Base-by-base conservation (phyloP, 2,329 filamentous ascomycete genomes). In the Neonectria punicea region DNA sequence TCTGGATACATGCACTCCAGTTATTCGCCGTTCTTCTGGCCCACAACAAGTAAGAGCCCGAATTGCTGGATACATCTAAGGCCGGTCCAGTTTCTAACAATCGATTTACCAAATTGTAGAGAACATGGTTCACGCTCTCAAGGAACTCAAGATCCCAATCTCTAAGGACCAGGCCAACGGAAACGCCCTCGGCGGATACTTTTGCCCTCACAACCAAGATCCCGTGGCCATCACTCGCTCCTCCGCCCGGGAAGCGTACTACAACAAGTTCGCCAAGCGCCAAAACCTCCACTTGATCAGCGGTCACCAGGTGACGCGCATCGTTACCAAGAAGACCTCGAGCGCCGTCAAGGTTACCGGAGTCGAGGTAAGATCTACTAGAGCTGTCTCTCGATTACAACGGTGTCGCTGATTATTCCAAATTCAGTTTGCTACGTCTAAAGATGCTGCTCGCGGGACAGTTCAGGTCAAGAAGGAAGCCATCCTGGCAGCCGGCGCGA, bases 401-500 rank as follows among this genome's bases (percentile, higher is more conserved):
- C 3, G 3, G 25, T 8, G n/a, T 20, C 14, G 25, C 25, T 49
- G 3, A 49, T 18, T n/a, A 10, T 8, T 7, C 4, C 18, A 16
- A 22, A 16, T 1, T 3, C 28, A 71, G 69, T 71, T 66, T 7
- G 44, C 70, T 1, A 63, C 63, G 14, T 60, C 34, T 4, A 62
- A n/a, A 9, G 4, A n/a, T 5, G 46, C 43, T 4, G 8, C 58
- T 16, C 30, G n/a, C 4, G 34, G 39, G 1, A 61, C 60, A 1
- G 57, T 69, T 2, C 53, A 53, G 9, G 73, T 67, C 1, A 69
- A 54, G 10, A 80, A 78, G 47, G 82, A 84, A 51, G 79, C 82
- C 4, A 74, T 85, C 14, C 60, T 84, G 5, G 77, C 80, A 0
- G 81, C 82, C 4, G 83, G 83, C 2, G 74, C 78, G 2, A 41